phyloP scores from a whole-genome alignment of 805 yeast species.

The Ogataea haglerorum region DNA sequence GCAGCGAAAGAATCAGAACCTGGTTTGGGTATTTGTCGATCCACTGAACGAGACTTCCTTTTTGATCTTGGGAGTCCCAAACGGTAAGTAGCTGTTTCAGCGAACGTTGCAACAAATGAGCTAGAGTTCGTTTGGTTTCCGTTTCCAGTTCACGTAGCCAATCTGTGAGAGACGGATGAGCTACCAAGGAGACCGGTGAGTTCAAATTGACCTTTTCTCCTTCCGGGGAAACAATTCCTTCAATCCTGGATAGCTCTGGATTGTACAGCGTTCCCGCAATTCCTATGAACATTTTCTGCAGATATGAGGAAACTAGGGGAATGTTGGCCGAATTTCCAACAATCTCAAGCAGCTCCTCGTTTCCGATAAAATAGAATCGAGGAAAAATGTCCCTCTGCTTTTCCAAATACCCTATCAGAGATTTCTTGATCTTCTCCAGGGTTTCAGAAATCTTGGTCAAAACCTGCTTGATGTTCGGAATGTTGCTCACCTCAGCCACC shows the following conservation, averaged over 20 bases:
- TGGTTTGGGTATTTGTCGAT: constrained; percentile 51
- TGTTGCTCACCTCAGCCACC: constrained; percentile 52
- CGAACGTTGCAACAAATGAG: constrained; percentile 34
- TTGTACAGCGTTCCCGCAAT: constrained; percentile 40
- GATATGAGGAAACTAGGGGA: constrained; percentile 48
- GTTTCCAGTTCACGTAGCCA: constrained; percentile 63
- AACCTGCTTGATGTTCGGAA: constrained; percentile 44
- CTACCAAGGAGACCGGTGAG: constrained; percentile 41
- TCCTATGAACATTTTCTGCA: constrained; percentile 72
- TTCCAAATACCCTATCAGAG: constrained; percentile 76
- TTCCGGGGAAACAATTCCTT: constrained; percentile 57
- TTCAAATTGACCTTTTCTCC: constrained; percentile 53
- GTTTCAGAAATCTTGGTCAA: constrained; percentile 54
- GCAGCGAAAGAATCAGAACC: constrained; percentile 49
- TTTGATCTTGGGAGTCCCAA: constrained; percentile 9
- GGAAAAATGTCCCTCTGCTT: constrained; percentile 75
- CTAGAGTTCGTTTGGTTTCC: constrained; percentile 48
- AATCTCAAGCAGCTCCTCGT: constrained; percentile 81
- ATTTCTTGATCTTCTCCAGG: constrained; percentile 54
- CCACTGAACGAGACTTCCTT: constrained; percentile 30
- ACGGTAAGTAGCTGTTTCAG: constrained; percentile 20
- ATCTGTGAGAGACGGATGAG: constrained; percentile 46
- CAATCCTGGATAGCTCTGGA: constrained; percentile 25
- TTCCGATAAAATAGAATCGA: constrained; percentile 83
- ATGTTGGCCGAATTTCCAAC: constrained; percentile 62